Base-by-base conservation (phyloP, 2,329 filamentous ascomycete species). In the Colletotrichum eleusines region DNA sequence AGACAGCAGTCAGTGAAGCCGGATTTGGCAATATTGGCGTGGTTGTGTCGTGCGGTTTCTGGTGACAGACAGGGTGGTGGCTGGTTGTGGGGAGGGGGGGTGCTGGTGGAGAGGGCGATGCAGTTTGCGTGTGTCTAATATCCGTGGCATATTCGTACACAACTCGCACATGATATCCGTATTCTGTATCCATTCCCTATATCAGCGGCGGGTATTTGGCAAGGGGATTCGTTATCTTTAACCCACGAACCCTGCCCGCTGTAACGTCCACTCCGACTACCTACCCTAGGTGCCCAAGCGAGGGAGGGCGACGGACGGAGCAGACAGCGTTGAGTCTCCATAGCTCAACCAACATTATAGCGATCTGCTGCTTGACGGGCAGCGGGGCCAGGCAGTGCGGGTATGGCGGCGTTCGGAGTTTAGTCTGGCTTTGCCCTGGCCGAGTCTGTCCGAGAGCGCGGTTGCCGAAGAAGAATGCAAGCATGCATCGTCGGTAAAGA, bases 51-150 rank as follows among this genome's bases (percentile, higher is more conserved):
- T 53, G 64, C 40, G 60, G 35, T 51, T 35, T 40, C n/a, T 42
- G 59, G 38, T 42, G 50, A 64, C 55, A 65, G 42, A 31, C 50
- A 48, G 31, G 28, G 63, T 71, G 33, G 33, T 33, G 33, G 40
- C n/a, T 44, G 18, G 42, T 44, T 14, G 16, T n/a, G 23, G 20
- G 68, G 63, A 61, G 65, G 69, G 59, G 50, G 64, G 44, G 28
- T 42, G 16, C 18, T 42, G 20, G 64, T 69, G 64, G 69, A 69
- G 58, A 48, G 50, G 38, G 55, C 55, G 40, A 55, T 62, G 64
- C 67, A 61, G 26, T 61, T 70, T 55, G 63, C 48, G 48, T 70
- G 63, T 66, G 63, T 70, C 46, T 67, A 66, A 62, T 70, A 67
- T 67, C 66, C 55, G 67, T 55, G 55, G 63, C 46, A 60, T 48